phyloP scores from a whole-genome alignment of 257 asterid species.

The Ajuga chamaepitys region DNA sequence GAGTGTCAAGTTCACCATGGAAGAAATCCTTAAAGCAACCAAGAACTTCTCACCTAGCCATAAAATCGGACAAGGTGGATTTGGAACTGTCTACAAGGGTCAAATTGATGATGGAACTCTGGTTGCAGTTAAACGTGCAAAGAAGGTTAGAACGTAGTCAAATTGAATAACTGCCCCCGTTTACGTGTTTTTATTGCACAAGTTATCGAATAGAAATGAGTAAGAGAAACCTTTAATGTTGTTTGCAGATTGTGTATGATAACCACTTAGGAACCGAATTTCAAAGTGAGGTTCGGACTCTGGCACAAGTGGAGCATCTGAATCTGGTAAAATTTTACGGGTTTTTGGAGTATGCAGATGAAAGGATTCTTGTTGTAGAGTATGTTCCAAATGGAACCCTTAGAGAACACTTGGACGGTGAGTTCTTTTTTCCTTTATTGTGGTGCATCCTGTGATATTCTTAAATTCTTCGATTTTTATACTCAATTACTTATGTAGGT shows the following conservation, averaged over 20 bases:
- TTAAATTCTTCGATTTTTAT: background rate
- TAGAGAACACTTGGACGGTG: constrained; percentile 88
- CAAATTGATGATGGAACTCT: constrained; percentile 61
- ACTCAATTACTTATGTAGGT: constrained; percentile 36
- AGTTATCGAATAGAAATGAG: background rate
- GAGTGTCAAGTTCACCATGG: constrained; percentile 49
- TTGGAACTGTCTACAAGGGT: constrained; percentile 92
- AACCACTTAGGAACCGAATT: constrained; percentile 65
- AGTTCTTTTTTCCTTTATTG: constrained; percentile 22
- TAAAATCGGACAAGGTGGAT: constrained; percentile 96
- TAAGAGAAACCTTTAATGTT: background rate
- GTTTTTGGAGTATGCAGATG: constrained; percentile 72
- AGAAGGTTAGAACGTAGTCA: constrained; percentile 44
- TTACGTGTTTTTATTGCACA: background rate
- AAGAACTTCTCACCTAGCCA: constrained; percentile 71
- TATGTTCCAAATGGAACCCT: constrained; percentile 88
- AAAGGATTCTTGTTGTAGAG: constrained; percentile 82
- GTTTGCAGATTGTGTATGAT: constrained; percentile 60
- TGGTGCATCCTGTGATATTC: background rate
- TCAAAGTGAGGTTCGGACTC: constrained; percentile 70
- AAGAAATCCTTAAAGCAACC: constrained; percentile 72
- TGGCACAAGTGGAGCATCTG: constrained; percentile 70
- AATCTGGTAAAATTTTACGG: constrained; percentile 81
- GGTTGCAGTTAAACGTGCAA: constrained; percentile 92
- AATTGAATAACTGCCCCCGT: background rate